Evolutionary conservation across 768 basidiomycete species (phyloP).

Genomic region (Chalciporus chontae): DNA sequence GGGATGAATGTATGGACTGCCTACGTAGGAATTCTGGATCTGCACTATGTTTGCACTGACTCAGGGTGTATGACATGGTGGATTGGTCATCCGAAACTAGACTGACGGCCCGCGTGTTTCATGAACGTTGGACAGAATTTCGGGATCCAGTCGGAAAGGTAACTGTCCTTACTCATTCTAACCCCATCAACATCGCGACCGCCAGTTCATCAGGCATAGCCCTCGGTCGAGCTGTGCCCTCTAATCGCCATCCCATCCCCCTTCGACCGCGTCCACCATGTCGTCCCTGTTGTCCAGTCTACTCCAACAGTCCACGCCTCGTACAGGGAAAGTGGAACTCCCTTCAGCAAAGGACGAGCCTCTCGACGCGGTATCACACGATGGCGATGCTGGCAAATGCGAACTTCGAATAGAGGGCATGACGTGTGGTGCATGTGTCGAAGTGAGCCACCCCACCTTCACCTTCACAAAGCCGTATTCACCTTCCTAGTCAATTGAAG

Average conservation of each 20-base stretch:
- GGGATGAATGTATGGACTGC: no score
- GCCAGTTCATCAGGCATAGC: background rate
- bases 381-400: slow-evolving; percentile 47
- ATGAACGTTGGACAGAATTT: no score
- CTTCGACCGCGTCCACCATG: slow-evolving; percentile 1
- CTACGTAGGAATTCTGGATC: no score
- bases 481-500: slow-evolving; percentile 68
- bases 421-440: slow-evolving; percentile 88
- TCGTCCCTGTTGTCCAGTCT: background rate
- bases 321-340: slow-evolving; percentile 12
- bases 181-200: no score
- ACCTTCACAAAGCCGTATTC: background rate
- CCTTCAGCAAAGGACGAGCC: slow-evolving; percentile 19
- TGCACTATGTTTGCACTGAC: no score
- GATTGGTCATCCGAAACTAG: no score
- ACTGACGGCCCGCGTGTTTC: no score
- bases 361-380: slow-evolving; percentile 19
- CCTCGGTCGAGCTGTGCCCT: background rate
- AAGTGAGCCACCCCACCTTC: slow-evolving; percentile 45
- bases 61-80: no score
- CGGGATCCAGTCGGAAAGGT: no score
- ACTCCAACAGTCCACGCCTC: slow-evolving; percentile 7
- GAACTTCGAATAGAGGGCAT: slow-evolving; percentile 85
- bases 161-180: no score
- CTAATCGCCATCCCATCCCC: background rate